phyloP scores from a whole-genome alignment of 1,139 yeast genomes.

The Debaryomyces robertsiae region DNA sequence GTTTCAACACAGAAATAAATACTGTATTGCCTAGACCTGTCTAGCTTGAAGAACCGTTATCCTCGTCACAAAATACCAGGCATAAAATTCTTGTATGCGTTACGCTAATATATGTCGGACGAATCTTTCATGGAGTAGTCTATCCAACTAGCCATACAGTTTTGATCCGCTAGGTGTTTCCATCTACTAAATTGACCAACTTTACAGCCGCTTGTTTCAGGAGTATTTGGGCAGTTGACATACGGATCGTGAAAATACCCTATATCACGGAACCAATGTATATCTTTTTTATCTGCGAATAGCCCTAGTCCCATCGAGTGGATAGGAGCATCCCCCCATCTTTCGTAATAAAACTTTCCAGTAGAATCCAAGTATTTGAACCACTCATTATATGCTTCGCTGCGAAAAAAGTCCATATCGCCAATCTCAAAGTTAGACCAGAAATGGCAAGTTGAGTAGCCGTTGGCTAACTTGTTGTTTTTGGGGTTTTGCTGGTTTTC shows the following conservation, averaged over 20 bases:
- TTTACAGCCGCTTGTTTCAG: constrained; percentile 28
- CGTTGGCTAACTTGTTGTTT: constrained; percentile 53
- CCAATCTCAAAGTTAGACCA: constrained; percentile 89
- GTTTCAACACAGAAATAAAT: too few relatives aligned
- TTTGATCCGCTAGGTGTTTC: constrained; percentile 56
- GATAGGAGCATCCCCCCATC: constrained; percentile 95
- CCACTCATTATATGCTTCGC: constrained; percentile 66
- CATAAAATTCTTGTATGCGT: too few relatives aligned
- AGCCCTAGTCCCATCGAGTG: constrained; percentile 75
- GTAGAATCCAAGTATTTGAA: constrained; percentile 62
- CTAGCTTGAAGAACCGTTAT: too few relatives aligned
- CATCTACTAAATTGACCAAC: constrained; percentile 37
- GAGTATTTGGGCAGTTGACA: constrained; percentile 63
- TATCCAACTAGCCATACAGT: constrained; percentile 77
- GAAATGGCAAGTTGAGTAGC: constrained; percentile 84
- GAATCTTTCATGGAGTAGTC: constrained; percentile 53
- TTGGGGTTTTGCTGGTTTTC: constrained; percentile 64
- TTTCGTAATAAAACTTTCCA: constrained; percentile 82
- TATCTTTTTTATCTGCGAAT: constrained; percentile 66
- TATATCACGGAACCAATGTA: constrained; percentile 89
- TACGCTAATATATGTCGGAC: constrained; percentile 16
- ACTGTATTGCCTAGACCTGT: too few relatives aligned
- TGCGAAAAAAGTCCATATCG: constrained; percentile 75
- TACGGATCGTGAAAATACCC: constrained; percentile 81
- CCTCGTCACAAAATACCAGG: too few relatives aligned